Evolutionary conservation across 164 flowering plant genomes (phyloP).

Genomic region (Aristolochia contorta): DNA sequence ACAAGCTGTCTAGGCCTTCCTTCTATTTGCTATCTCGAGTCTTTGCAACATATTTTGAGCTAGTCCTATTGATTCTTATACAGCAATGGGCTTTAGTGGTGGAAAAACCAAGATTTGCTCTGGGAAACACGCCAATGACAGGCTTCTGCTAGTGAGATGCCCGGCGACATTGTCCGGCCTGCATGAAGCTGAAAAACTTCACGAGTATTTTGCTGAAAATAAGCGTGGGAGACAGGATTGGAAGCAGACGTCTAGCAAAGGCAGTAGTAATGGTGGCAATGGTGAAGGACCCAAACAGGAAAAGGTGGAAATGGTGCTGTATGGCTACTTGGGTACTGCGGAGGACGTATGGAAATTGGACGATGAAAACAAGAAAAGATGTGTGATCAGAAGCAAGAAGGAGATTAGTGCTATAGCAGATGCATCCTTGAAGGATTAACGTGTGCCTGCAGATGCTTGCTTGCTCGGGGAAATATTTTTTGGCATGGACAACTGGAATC

Average conservation of each 20-base stretch:
- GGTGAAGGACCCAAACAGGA: conserved; percentile 7
- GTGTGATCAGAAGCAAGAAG: conserved; percentile 51
- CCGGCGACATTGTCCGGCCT: conserved; percentile 48
- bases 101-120: conserved; percentile 31
- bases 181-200: conserved; percentile 55
- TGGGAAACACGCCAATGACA: conserved; percentile 52
- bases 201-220: conserved; percentile 29
- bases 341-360: conserved; percentile 56
- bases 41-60: background rate
- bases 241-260: conserved; percentile 10
- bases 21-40: background rate
- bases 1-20: background rate
- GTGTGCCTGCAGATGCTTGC: background rate
- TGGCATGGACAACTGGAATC: background rate
- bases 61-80: background rate
- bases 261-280: background rate
- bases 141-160: conserved; percentile 49
- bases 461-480: background rate
- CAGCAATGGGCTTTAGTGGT: conserved; percentile 47
- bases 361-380: conserved; percentile 33
- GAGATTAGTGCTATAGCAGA: conserved; percentile 46
- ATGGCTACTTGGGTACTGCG: conserved; percentile 54
- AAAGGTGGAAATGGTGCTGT: conserved; percentile 25
- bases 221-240: conserved; percentile 49
- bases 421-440: conserved; percentile 18